Base-by-base conservation (phyloP, 1,284 basidiomycete species). In the Ceratorhiza oryzae-sativae region DNA sequence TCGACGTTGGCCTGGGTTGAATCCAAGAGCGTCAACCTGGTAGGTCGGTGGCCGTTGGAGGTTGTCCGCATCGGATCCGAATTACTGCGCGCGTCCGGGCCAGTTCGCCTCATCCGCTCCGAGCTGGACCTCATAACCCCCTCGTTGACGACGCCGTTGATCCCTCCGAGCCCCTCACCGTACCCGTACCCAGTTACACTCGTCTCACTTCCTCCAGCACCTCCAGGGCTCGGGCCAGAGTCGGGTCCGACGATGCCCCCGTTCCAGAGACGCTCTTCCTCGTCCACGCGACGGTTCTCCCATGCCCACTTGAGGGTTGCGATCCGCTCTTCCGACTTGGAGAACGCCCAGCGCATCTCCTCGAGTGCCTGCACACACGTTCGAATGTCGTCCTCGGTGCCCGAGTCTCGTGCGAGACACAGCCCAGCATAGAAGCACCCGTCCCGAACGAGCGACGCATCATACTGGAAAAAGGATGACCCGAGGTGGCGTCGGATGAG, bases 271-370 rank as follows among this genome's bases (percentile, higher is more conserved):
- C 63, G 48, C 63, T 67, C 63, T 25, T 67, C 63, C 49, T 67
- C 63, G 20, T 67, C 63, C 23, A 67, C 63, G 15, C 48, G 25
- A 8, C 53, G 34, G 55, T 71, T 58, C 70, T 88, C 85, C 88
- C 89, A 91, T 39, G 90, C 83, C 76, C 86, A 82, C 71, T 83
- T 83, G 56, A 92, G 81, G 0, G 86, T 86, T 73, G 87, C 85
- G 76, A 87, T 86, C 49, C 89, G 84, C 77, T 93, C 91, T 71
- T 88, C 87, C 72, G 86, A 88, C 77, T 89, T 89, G 12, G 89
- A 89, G 77, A 88, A 91, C 2, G 86, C 87, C 93, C 93, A 95
- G 12, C 87, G 86, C 85, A 93, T 90, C 78, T 92, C 87, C 10
- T 86, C 81, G 15, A 95, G 84, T 4, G 92, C 91, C 20, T 85